A percentile compares a stretch with the other conserved stretches of the same genome.
Conservation (phyloP, 1,284 basidiomycete genomes). For the Ganoderma boninense region DNA sequence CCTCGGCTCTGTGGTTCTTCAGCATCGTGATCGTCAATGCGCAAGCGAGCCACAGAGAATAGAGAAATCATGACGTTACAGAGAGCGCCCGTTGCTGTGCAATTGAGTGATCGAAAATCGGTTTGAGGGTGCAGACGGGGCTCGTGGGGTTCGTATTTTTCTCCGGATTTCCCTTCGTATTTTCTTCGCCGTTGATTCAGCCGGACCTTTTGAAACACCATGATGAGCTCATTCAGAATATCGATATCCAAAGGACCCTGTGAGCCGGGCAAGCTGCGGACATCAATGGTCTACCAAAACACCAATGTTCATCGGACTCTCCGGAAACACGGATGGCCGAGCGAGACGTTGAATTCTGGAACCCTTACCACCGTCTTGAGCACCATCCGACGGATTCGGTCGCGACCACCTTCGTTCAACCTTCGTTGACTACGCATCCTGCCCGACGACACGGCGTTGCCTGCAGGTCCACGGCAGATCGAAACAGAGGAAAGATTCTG, state of each 20-base stretch:
- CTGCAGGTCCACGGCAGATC: not conserved
- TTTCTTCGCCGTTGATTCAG: not conserved
- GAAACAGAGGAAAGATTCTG: not conserved
- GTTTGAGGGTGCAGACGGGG: not conserved
- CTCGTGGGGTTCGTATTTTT: not conserved
- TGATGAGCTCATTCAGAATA: not conserved
- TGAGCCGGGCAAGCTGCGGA: not conserved
- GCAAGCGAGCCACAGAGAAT: conserved; percentile 1
- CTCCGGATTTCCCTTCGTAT: not conserved
- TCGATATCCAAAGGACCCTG: not conserved
- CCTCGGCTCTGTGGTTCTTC: not conserved
- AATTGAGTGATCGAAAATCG: not conserved
- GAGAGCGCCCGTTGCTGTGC: not conserved
- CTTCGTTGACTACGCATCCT: not conserved
- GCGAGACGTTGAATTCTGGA: not conserved
- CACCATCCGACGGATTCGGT: not conserved
- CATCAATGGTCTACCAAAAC: not conserved
- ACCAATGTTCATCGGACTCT: not conserved
- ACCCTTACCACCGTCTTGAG: not conserved
- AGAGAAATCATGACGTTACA: conserved; percentile 4
- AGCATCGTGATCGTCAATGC: not conserved
- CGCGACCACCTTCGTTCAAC: not conserved
- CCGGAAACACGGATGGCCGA: not conserved
- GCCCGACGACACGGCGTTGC: not conserved
- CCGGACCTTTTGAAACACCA: not conserved